Base-by-base conservation (phyloP, 1,139 yeast genomes). In the Hyphopichia pseudoburtonii region DNA sequence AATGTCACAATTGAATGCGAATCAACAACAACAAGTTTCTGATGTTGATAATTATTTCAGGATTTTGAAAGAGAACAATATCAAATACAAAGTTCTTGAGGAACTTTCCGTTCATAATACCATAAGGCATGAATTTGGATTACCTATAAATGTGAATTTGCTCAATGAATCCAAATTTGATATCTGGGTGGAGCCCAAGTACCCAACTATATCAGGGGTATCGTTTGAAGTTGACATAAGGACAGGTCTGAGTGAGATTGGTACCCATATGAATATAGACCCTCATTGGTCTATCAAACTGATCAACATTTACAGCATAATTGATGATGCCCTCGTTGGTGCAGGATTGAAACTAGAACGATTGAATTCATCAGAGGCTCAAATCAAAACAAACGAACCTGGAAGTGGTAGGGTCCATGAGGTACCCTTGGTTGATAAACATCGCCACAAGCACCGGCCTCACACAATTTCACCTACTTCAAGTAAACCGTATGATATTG, bases 141-240 rank as follows among this genome's bases (percentile, higher is more conserved):
- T 66, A 17, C 72, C 72, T 1, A 46, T 66, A 22, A 46, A 43
- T 12, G 45, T 60, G 10, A 44, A 39, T 1, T 17, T 33, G 6
- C 23, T 43, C 8, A 42, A 46, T 3, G 37, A 34, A 2, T 37
- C 42, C 3, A 38, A 41, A 4, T 56, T 58, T 30, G 40, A 51
- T 4, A 56, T 64, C 4, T 64, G 71, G 70, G 43, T 65, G 7
- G 65, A 64, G 37, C 45, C 59, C 12, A 50, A 50, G 24, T 44
- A 50, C 30, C 63, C 68, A 2, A 54, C 64, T 8, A 44, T 66
- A 2, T 60, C 64, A 3, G 73, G 73, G 1, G 32, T 62, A 11
- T 51, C 52, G 34, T 40, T 65, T 14, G 44, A 46, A 21, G 40
- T 61, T n/a, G 32, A 38, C 17, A 37, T 41, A 15, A 28, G 14